Evolutionary conservation across 495 filamentous ascomycete species (phyloP), one percentile per base, ranked within the genome.

Genomic region (Entonaema liquescens): DNA sequence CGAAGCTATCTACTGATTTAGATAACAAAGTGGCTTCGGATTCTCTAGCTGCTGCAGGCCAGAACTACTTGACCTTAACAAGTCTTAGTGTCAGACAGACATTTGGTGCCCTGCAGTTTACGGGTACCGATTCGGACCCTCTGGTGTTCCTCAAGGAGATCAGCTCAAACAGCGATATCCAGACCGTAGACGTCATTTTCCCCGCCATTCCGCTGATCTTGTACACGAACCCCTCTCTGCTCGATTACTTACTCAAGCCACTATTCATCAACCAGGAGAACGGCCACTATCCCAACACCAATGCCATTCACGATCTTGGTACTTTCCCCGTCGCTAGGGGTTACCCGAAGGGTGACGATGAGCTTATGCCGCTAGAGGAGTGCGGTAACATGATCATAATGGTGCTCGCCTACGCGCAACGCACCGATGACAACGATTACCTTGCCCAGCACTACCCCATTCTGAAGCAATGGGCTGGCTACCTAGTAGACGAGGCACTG

Each of bases 111-210:
- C 93, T 94, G 1, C 89, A 89, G 42, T 96, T 97, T 73, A 88
- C 91, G 1, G 93, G 93, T 1, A 96, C 92, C 2, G 85, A 88
- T 0, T 86, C 91, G 0, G 85, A 91, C 67, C 92, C 93, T 1
- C 87, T 95, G 31, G 78, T 98, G 15, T 97, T 97, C 80, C 78
- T 97, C 42, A 98, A 98, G 79, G 95, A 98, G 79, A 98, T 98
- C 73, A 94, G 92, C 59, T 95, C 92, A 0, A 92, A 97, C 77
- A 94, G 95, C 33, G 97, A 97, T 75, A 90, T 90, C 76, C 93
- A 97, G 77, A 98, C 95, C 0, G 93, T 98, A 49, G 95, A 98
- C 82, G 93, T 98, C 75, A 95, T 98, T 70, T 98, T 96, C 84
- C 95, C 95, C 0, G 85, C 92, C 0, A 94, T 91, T 73, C 93